These are phyloP conservation scores for Cyberlindnera euphorbiiphila DNA, from an alignment of 805 yeast genomes.

Conservation along the genomic window DNA sequence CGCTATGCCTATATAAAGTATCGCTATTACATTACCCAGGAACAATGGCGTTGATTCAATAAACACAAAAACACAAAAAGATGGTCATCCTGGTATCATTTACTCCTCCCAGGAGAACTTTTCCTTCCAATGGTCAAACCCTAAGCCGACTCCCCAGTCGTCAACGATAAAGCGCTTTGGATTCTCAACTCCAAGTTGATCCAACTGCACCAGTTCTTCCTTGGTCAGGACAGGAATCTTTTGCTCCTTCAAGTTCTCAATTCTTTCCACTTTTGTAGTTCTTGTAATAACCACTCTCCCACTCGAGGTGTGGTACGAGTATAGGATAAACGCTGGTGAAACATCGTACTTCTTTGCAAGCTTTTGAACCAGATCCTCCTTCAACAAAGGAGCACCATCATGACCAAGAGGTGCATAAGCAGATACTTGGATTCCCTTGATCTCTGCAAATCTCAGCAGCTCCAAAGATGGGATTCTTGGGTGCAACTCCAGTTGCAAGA, in stretches of 20 bases:
- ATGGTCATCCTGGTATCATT: neutral
- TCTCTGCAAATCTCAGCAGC: slow-evolving; percentile 47
- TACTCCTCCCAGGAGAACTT: slow-evolving; percentile 19
- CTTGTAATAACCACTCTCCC: slow-evolving; percentile 67
- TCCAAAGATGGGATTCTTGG: slow-evolving; percentile 66
- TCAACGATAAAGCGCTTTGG: slow-evolving; percentile 32
- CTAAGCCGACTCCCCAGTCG: slow-evolving; percentile 23
- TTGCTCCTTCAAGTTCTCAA: slow-evolving; percentile 36
- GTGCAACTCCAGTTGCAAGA: slow-evolving; percentile 67
- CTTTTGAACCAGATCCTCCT: slow-evolving; percentile 44
- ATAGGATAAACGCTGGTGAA: slow-evolving; percentile 51
- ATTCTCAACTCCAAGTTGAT: slow-evolving; percentile 28
- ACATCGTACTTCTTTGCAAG: slow-evolving; percentile 56
- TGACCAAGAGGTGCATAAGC: slow-evolving; percentile 68
- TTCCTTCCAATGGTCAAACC: slow-evolving; percentile 19
- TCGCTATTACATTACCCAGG: too few relatives aligned
- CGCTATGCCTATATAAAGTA: too few relatives aligned
- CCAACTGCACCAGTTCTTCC: slow-evolving; percentile 40
- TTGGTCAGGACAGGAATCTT: slow-evolving; percentile 34
- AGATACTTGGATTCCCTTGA: slow-evolving; percentile 47
- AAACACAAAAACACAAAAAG: too few relatives aligned
- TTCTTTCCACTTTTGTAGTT: slow-evolving; percentile 64
- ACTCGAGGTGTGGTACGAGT: slow-evolving; percentile 59
- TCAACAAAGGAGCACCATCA: slow-evolving; percentile 58
- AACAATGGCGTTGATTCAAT: too few relatives aligned